Evolutionary conservation across 108 stramenopile species (phyloP).

Genomic region (Seminavis robusta): DNA sequence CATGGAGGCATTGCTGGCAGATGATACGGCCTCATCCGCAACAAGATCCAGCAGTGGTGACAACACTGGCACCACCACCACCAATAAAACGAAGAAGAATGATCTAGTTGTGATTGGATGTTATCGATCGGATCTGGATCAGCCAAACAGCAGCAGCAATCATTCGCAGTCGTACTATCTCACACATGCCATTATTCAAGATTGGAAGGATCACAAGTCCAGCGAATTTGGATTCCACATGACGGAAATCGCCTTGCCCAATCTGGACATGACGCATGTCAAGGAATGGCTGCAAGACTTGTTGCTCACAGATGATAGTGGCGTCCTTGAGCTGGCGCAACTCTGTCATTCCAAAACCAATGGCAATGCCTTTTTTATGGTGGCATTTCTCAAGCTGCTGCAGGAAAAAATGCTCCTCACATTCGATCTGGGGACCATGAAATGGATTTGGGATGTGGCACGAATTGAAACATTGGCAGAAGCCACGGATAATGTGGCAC

Average conservation of each 20-base stretch:
- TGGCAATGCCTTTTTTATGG: conserved; percentile 10
- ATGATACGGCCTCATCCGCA: no score
- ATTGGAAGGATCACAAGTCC: no score
- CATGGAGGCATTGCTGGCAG: conserved; percentile 20
- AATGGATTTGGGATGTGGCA: conserved; percentile 11
- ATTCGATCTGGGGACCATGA: background rate
- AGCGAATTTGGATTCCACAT: no score
- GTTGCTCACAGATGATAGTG: background rate
- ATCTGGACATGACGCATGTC: background rate
- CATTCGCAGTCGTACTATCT: no score
- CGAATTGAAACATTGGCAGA: background rate
- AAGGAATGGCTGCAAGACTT: conserved; percentile 2
- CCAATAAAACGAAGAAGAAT: no score
- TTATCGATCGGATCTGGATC: conserved; percentile 14
- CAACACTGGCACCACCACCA: no score
- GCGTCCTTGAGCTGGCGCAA: background rate
- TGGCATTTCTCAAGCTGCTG: conserved; percentile 8
- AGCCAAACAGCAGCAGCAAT: no score
- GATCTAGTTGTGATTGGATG: conserved; percentile 10
- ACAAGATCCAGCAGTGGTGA: no score
- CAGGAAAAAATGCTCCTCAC: background rate
- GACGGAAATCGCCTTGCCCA: background rate
- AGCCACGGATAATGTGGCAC: conserved; percentile 10
- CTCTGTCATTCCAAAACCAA: conserved; percentile 2
- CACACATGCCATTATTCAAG: background rate